phyloP scores from a whole-genome alignment of 2,329 filamentous ascomycete species.

The Fusarium drepaniforme region DNA sequence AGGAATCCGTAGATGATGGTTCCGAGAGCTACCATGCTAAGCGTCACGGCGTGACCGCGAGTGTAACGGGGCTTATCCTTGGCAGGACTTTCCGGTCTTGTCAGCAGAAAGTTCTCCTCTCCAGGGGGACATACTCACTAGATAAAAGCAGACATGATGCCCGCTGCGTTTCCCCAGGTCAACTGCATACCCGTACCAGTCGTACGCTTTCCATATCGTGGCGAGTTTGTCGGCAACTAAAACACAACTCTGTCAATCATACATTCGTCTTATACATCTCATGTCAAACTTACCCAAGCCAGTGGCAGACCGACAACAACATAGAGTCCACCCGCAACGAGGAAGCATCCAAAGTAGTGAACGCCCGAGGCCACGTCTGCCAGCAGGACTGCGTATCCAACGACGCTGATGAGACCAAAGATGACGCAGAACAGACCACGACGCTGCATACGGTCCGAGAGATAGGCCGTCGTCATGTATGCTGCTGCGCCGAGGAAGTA shows the following conservation, averaged over 20 bases:
- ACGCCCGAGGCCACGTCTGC: slow-evolving; percentile 70
- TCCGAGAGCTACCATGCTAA: slow-evolving; percentile 68
- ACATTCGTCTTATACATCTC: neutral
- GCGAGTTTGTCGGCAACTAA: slow-evolving; percentile 73
- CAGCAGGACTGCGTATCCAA: slow-evolving; percentile 78
- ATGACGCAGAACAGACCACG: slow-evolving; percentile 74
- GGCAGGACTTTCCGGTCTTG: slow-evolving; percentile 52
- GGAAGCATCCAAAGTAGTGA: slow-evolving; percentile 80
- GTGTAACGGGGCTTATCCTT: slow-evolving; percentile 68
- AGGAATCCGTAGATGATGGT: slow-evolving; percentile 65
- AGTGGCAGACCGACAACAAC: slow-evolving; percentile 67
- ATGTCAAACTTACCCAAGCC: slow-evolving; percentile 58
- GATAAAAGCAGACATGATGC: slow-evolving; percentile 81
- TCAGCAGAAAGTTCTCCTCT: slow-evolving; percentile 14
- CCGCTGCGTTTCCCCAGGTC: slow-evolving; percentile 76
- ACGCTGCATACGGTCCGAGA: slow-evolving; percentile 76
- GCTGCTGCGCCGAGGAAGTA: slow-evolving; percentile 79
- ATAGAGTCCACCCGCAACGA: slow-evolving; percentile 82
- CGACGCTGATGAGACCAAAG: slow-evolving; percentile 72
- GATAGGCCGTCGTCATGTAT: slow-evolving; percentile 74
- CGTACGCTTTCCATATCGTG: slow-evolving; percentile 81
- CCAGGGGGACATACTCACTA: slow-evolving; percentile 50
- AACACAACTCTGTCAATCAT: slow-evolving; percentile 10
- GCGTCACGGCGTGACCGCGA: slow-evolving; percentile 71
- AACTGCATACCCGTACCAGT: slow-evolving; percentile 79